Conservation (phyloP, 345 rosid genomes). For the Lepidium didymum region DNA sequence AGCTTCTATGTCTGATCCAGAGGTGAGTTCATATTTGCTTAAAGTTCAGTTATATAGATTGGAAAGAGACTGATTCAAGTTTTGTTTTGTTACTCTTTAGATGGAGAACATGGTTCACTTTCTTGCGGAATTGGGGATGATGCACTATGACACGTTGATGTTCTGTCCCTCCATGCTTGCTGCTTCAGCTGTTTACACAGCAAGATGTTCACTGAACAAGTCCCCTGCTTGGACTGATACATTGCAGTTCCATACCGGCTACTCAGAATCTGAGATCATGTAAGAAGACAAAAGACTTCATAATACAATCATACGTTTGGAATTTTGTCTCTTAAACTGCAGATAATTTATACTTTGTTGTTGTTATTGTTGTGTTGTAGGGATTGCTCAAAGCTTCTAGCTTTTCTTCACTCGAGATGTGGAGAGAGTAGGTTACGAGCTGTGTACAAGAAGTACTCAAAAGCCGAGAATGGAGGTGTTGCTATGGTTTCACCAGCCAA, state of each 20-base stretch:
- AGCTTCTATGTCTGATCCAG: constrained; percentile 53
- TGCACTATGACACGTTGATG: constrained; percentile 47
- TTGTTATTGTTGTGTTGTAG: constrained; percentile 18
- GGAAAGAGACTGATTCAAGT: too few relatives aligned
- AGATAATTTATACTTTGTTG: too few relatives aligned
- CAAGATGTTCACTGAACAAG: constrained; percentile 54
- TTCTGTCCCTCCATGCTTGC: constrained; percentile 75
- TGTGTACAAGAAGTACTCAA: constrained; percentile 58
- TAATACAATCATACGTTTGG: neutral
- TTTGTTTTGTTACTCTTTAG: neutral
- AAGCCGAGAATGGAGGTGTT: constrained; percentile 46
- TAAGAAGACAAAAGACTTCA: constrained; percentile 9
- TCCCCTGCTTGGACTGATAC: constrained; percentile 69
- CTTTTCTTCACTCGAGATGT: constrained; percentile 38
- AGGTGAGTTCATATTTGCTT: too few relatives aligned
- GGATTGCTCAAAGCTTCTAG: constrained; percentile 62
- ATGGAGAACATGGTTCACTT: constrained; percentile 78
- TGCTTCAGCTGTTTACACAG: constrained; percentile 93
- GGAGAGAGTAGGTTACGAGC: constrained; percentile 46
- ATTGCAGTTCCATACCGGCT: constrained; percentile 65
- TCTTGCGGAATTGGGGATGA: constrained; percentile 76
- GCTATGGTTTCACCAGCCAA: constrained; percentile 57
- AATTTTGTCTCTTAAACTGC: too few relatives aligned
- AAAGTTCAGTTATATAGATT: too few relatives aligned
- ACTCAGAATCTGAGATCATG: constrained; percentile 54